Evolutionary conservation across 2,329 filamentous ascomycete species (phyloP).

Genomic region (Fusarium acutatum): DNA sequence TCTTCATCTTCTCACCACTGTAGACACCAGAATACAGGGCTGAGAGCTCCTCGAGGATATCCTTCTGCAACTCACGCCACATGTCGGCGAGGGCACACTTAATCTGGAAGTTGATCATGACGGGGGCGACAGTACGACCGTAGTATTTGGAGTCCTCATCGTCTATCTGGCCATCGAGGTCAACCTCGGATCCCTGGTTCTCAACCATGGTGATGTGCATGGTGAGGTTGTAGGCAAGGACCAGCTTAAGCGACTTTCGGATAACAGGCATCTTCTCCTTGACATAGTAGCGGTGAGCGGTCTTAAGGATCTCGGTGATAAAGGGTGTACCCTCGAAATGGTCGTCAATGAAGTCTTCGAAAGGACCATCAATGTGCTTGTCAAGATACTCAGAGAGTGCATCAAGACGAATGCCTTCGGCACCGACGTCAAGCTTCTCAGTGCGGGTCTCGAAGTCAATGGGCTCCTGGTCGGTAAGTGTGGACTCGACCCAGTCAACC

Average conservation of each 20-base stretch:
- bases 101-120: constrained; percentile 99
- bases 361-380: constrained; percentile 90
- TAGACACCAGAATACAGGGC: constrained; percentile 96
- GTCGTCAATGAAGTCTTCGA: constrained; percentile 93
- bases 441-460: constrained; percentile 87
- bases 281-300: constrained; percentile 89
- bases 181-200: constrained; percentile 82
- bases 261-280: constrained; percentile 90
- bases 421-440: constrained; percentile 86
- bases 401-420: constrained; percentile 83
- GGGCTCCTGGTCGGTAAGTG: constrained; percentile 72
- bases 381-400: constrained; percentile 92
- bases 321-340: constrained; percentile 97
- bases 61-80: constrained; percentile 98
- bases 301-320: constrained; percentile 95
- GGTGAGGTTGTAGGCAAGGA: constrained; percentile 95
- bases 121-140: constrained; percentile 90
- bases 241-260: constrained; percentile 93
- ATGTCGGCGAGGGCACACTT: constrained; percentile 97
- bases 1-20: constrained; percentile 95
- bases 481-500: constrained; percentile 91
- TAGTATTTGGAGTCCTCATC: constrained; percentile 87
- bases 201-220: constrained; percentile 95
- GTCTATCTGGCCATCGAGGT: constrained; percentile 82
- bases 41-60: constrained; percentile 93